phyloP scores from a whole-genome alignment of 73 alveolate genomes.

The Tetrahymena elliotti region DNA sequence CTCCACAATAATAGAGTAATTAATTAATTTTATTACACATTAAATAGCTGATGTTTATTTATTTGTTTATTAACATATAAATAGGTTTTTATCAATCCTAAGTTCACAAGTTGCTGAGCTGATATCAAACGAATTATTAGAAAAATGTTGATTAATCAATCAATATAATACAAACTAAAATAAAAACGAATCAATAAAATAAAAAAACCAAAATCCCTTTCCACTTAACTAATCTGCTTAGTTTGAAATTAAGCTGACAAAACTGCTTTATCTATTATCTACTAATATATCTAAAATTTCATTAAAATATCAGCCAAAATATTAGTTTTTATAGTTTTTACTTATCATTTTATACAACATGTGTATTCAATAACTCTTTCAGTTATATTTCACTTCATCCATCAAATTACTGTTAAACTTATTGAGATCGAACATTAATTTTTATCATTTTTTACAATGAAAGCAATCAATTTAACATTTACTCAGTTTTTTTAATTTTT shows the following conservation, averaged over 20 bases:
- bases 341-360: neutral
- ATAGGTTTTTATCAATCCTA: conserved; percentile 30
- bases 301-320: neutral
- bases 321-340: neutral
- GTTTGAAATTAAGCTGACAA: neutral
- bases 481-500: too few species aligned
- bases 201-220: neutral
- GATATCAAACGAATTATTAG: neutral
- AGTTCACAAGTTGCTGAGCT: conserved; percentile 47
- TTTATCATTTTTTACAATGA: too few species aligned
- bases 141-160: neutral
- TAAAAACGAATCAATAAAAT: neutral
- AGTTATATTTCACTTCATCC: neutral
- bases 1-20: conserved; percentile 30
- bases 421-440: too few species aligned
- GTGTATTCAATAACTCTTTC: too few species aligned
- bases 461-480: too few species aligned
- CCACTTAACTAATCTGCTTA: neutral
- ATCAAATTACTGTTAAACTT: neutral
- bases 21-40: neutral
- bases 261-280: neutral
- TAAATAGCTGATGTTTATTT: neutral
- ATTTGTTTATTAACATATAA: neutral
- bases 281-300: neutral
- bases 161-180: neutral